Percentiles rank a stretch among this genome's conserved stretches.
Conservation (phyloP, 345 rosid species). For the Eucalyptus regnans region DNA sequence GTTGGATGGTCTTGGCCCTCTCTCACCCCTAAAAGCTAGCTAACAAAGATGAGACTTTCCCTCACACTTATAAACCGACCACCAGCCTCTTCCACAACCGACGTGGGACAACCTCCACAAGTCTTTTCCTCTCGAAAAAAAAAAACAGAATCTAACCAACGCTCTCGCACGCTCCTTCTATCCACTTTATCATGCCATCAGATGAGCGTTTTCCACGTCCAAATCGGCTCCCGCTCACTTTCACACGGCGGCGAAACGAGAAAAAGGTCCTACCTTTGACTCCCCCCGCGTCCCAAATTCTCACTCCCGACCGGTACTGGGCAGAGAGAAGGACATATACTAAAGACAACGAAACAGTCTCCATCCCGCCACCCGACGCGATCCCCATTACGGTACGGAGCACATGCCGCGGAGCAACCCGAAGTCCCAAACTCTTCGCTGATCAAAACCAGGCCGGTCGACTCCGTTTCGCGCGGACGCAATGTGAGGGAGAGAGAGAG, state of each 20-base stretch:
- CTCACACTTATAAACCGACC: too few species aligned
- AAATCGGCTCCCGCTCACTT: neutral
- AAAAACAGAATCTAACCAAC: neutral
- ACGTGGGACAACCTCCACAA: too few species aligned
- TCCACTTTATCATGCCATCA: neutral
- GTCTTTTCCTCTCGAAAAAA: neutral
- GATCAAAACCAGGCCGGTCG: neutral
- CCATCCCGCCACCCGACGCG: neutral
- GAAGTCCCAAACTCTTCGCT: neutral
- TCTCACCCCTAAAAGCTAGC: too few species aligned
- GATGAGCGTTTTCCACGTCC: neutral
- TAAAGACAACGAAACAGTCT: neutral
- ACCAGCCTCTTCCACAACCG: too few species aligned
- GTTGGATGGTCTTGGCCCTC: too few species aligned
- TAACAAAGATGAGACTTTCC: too few species aligned
- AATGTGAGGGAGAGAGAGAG: neutral
- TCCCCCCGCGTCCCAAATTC: neutral
- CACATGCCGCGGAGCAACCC: neutral
- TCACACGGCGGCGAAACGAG: neutral
- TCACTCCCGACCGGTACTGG: neutral
- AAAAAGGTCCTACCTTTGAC: neutral
- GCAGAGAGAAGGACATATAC: neutral
- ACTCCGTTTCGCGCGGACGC: neutral
- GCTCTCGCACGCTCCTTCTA: neutral
- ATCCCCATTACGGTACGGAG: neutral